These are phyloP conservation scores for Zea mays DNA, from an alignment of 176 grass and related monocot genomes.

Conservation along the genomic window DNA sequence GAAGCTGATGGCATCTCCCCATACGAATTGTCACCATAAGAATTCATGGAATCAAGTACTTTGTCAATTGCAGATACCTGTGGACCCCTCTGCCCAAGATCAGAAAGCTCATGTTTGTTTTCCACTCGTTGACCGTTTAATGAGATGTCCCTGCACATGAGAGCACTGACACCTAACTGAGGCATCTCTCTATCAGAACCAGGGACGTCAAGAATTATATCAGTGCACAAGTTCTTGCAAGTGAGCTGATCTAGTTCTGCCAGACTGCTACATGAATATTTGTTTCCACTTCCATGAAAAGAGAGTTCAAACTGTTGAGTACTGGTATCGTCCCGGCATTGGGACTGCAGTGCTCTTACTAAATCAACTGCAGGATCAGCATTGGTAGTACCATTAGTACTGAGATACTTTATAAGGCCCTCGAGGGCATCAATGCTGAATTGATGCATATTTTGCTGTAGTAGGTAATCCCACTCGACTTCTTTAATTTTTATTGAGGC, in stretches of 20 bases:
- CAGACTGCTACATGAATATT: slow-evolving; percentile 8
- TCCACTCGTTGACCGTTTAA: slow-evolving; percentile 14
- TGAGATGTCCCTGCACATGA: slow-evolving; percentile 16
- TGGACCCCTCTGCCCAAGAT: not conserved
- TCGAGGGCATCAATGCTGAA: slow-evolving; percentile 30
- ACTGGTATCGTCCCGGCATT: slow-evolving; percentile 23
- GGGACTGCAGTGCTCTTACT: slow-evolving; percentile 38
- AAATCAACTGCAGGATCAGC: slow-evolving; percentile 35
- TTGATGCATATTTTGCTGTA: slow-evolving; percentile 45
- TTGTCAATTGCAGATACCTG: slow-evolving; percentile 49
- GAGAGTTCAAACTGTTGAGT: slow-evolving; percentile 11
- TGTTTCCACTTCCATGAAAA: not conserved
- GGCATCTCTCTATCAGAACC: slow-evolving; percentile 1
- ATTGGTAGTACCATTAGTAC: slow-evolving; percentile 11
- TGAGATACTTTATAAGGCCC: slow-evolving; percentile 28
- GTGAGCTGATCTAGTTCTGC: slow-evolving; percentile 25
- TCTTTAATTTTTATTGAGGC: slow-evolving; percentile 39
- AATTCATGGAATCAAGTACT: slow-evolving; percentile 54
- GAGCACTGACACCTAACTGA: slow-evolving; percentile 1
- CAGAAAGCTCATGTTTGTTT: slow-evolving; percentile 18
- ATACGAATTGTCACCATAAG: slow-evolving; percentile 35
- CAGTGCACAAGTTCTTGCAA: not conserved
- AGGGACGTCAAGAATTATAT: slow-evolving; percentile 10
- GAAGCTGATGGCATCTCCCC: slow-evolving; percentile 47
- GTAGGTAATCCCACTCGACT: slow-evolving; percentile 42